Evolutionary conservation across 2,329 filamentous ascomycete species (phyloP), one percentile per base, ranked within the genome.

Genomic region (Cladosporium sp.): DNA sequence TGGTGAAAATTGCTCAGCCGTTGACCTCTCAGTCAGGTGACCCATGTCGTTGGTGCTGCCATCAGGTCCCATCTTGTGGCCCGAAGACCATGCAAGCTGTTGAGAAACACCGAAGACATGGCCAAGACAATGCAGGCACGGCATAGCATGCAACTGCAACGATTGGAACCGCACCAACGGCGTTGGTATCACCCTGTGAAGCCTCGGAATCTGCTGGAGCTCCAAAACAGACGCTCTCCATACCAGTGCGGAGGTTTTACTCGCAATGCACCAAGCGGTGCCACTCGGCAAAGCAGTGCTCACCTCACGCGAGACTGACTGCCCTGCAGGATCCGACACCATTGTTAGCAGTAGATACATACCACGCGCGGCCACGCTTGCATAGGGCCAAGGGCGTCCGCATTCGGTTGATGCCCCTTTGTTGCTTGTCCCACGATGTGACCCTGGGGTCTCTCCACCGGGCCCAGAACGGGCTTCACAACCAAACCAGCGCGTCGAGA

Each of bases 341-440:
- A 37, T 55, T 37, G 40, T 36, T 25, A 50, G 32, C 40, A 25
- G 39, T 47, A 28, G 24, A 37, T 17, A 20, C 24, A 35, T 47
- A 25, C 52, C 52, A 47, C 52, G 52, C 40, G 28, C 52, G 40
- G 32, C 40, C 40, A 55, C 20, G 40, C 34, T 47, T 47, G 52
- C 39, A 55, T 55, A 42, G 13, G 42, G 40, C 20, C 52, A 28
- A 55, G 37, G 28, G 51, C 17, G 20, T 25, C 39, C 40, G 39
- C 40, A 55, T 55, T 44, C 40, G 40, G 52, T 55, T 22, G 13
- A 37, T 17, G 28, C 40, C 40, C 25, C 37, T 47, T 47, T 37
- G 40, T 44, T 24, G 28, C 42, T 55, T 47, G 52, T 55, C 34
- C 52, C 39, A 45, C 40, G n/a, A 36, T 47, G 40, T 45, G 32